Percentiles rank a stretch among this genome's conserved stretches.
These are phyloP conservation scores for Rosa hybrid DNA, from an alignment of 331 rosid genomes.

Conservation along the genomic window DNA sequence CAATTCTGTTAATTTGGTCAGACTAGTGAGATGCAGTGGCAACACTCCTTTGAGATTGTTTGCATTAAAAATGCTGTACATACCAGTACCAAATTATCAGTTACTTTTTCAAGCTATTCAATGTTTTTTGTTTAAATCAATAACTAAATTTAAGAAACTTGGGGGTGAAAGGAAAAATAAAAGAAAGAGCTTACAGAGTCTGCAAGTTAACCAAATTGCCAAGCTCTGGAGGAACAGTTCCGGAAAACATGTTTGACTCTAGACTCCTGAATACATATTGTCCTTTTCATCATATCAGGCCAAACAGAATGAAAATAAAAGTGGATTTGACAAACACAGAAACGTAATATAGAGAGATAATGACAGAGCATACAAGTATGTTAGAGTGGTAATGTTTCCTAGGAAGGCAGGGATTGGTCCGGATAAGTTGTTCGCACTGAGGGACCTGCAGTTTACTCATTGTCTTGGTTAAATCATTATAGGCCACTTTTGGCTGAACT, in stretches of 20 bases:
- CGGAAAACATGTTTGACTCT: slow-evolving; percentile 22
- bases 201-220: slow-evolving; percentile 32
- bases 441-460: slow-evolving; percentile 38
- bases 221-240: slow-evolving; percentile 30
- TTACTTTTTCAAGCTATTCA: background rate
- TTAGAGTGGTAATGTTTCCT: slow-evolving; percentile 56
- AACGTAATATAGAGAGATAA: background rate
- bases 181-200: slow-evolving; percentile 6
- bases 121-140: too few species aligned
- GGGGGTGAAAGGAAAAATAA: background rate
- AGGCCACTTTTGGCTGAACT: background rate
- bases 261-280: slow-evolving; percentile 14
- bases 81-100: background rate
- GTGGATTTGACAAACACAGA: background rate
- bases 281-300: background rate
- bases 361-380: slow-evolving; percentile 40
- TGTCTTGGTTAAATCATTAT: background rate
- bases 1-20: background rate
- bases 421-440: slow-evolving; percentile 53
- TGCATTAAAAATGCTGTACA: slow-evolving; percentile 5
- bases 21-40: background rate
- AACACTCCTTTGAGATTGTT: slow-evolving; percentile 26
- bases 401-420: slow-evolving; percentile 67
- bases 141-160: too few species aligned
- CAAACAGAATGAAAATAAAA: background rate